Percentiles rank a stretch among this genome's conserved stretches.
Conservation (phyloP, 1,139 yeast species). For the Eremothecium gossypii region DNA sequence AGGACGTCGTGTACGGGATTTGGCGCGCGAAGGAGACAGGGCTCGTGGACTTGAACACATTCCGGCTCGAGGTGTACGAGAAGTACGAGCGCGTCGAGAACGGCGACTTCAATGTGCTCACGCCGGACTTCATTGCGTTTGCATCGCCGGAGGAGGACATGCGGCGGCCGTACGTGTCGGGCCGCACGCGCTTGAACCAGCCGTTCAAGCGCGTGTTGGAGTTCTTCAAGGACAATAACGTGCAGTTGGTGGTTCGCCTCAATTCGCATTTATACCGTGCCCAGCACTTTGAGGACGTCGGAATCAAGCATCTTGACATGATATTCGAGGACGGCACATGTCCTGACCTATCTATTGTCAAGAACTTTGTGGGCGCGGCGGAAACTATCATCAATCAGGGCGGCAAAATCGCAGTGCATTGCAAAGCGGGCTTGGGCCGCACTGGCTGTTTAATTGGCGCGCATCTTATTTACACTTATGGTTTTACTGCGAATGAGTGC, state of each 20-base stretch:
- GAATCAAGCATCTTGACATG: conserved; percentile 86
- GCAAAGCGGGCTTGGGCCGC: conserved; percentile 96
- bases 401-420: conserved; percentile 94
- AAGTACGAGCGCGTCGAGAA: conserved; percentile 92
- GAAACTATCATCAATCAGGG: conserved; percentile 75
- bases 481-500: conserved; percentile 94
- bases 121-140: conserved; percentile 93
- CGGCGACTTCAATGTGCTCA: conserved; percentile 87
- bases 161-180: conserved; percentile 29
- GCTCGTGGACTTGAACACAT: conserved; percentile 76
- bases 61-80: conserved; percentile 88
- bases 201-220: conserved; percentile 75
- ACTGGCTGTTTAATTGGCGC: conserved; percentile 98
- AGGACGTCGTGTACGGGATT: conserved; percentile 89
- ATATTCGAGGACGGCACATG: conserved; percentile 97
- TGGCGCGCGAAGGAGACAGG: conserved; percentile 98
- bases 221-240: conserved; percentile 63
- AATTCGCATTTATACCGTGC: conserved; percentile 87
- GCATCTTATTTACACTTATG: conserved; percentile 88
- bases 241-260: conserved; percentile 80
- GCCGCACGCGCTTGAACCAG: conserved; percentile 40
- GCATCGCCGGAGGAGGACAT: conserved; percentile 87
- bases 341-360: conserved; percentile 88
- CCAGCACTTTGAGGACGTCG: conserved; percentile 69
- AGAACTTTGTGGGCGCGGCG: conserved; percentile 88